Base-by-base conservation (phyloP, 2,329 filamentous ascomycete species). In the Nigrospora sphaerica region DNA sequence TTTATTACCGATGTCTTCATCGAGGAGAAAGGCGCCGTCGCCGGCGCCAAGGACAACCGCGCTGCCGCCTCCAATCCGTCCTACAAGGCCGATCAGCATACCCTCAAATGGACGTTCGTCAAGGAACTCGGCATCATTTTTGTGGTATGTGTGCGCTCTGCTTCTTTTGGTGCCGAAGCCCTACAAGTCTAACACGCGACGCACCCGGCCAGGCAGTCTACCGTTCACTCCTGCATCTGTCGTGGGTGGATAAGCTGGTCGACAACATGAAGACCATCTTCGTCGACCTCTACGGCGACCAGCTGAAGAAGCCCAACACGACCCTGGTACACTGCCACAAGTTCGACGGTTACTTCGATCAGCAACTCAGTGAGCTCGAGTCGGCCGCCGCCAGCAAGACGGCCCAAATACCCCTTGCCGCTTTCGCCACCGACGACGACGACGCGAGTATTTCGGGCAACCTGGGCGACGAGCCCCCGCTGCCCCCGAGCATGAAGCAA, bases 1-100 rank as follows among this genome's bases (percentile, higher is more conserved):
- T 85, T 98, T 66, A 96, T 98, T 68, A 84, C 85, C 64, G 90
- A 97, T 68, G 88, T 96, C 62, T 96, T 98, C 65, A 96, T 98
- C 62, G 93, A 98, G 70, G 92, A 96, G 73, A 91, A 88, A 66
- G 78, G 80, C 49, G 77, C 81, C 48, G 75, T 75, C 43, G 74
- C 77, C 45, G 73, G 79, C 46, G 74, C 81, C 44, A 80, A 81
- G 54, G 78, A 82, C 50, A 68, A 74, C 41, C 71, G 68, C 42
- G 80, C 82, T 7, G 76, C 81, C 13, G 71, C 79, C 14, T 72
- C 69, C 43, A 88, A 88, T 56, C 80, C 87, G 14, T 77, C 84
- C 0, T 98, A 93, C 71, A 88, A 81, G 67, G 86, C 88, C 60
- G 93, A 97, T 57, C 90, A 95, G 55, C 95, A 97, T 63, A 97